Evolutionary conservation across 2,329 filamentous ascomycete species (phyloP).

Genomic region (Xylariaceae sp.): DNA sequence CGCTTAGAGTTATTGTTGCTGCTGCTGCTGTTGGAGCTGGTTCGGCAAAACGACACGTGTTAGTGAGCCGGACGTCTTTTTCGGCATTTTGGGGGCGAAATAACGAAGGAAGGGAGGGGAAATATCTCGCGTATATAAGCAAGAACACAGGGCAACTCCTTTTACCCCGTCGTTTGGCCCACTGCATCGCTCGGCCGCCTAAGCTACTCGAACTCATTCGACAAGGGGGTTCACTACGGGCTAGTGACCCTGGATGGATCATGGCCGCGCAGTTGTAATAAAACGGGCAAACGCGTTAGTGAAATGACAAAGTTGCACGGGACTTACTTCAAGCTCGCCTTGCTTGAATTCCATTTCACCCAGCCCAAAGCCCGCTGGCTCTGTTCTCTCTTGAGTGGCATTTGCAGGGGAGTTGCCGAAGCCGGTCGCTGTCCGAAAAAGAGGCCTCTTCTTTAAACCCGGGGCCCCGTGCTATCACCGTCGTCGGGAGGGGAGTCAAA

Average conservation of each 20-base stretch:
- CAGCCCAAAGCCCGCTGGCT: conserved; percentile 21
- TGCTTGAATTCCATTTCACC: conserved; percentile 23
- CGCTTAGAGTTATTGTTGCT: conserved; percentile 12
- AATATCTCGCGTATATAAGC: too few relatives aligned
- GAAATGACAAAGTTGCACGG: not conserved
- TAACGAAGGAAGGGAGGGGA: too few relatives aligned
- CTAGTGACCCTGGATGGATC: not conserved
- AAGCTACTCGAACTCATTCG: too few relatives aligned
- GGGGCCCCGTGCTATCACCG: not conserved
- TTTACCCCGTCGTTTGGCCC: too few relatives aligned
- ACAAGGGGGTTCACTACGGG: too few relatives aligned
- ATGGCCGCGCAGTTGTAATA: not conserved
- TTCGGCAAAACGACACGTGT: not conserved
- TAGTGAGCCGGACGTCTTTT: not conserved
- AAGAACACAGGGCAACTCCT: too few relatives aligned
- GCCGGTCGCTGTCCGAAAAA: not conserved
- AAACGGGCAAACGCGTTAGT: too few relatives aligned
- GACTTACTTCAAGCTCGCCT: conserved; percentile 11
- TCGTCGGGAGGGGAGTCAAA: not conserved
- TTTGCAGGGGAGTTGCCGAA: conserved; percentile 2
- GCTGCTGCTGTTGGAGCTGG: conserved; percentile 10
- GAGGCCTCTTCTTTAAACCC: not conserved
- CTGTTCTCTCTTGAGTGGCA: conserved; percentile 20
- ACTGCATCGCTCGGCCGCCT: too few relatives aligned
- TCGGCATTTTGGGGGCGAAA: not conserved